Evolutionary conservation across 257 asterid genomes (phyloP).

Genomic region (Solanum pennellii): DNA sequence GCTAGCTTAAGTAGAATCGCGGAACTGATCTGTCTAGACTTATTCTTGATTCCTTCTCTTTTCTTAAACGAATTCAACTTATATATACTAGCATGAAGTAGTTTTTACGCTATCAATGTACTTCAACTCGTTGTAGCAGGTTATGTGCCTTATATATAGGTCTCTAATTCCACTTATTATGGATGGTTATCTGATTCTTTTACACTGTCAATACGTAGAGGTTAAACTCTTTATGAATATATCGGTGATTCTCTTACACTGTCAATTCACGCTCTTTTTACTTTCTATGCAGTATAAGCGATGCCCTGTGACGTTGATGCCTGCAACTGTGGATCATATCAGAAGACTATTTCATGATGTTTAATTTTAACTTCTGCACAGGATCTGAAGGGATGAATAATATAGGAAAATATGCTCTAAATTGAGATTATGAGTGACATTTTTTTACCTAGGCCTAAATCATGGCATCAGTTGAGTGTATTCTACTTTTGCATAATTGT

Average conservation of each 20-base stretch:
- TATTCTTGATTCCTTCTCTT: background rate
- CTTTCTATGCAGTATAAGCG: conserved; percentile 65
- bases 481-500: background rate
- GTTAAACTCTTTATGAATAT: background rate
- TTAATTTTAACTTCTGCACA: conserved; percentile 28
- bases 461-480: background rate
- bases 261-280: background rate
- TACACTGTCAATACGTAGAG: background rate
- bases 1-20: background rate
- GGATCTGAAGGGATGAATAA: background rate
- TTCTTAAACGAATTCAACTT: background rate
- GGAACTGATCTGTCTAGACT: background rate
- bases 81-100: background rate
- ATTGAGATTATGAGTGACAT: background rate
- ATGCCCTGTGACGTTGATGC: conserved; percentile 80
- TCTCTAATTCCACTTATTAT: background rate
- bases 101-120: background rate
- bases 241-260: background rate
- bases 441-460: background rate
- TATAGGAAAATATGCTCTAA: background rate
- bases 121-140: background rate
- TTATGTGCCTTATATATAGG: background rate
- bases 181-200: background rate
- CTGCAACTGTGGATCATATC: conserved; percentile 81
- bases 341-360: conserved; percentile 88